Base-by-base conservation (phyloP, 2,329 filamentous ascomycete genomes). In the Curvularia sp. region DNA sequence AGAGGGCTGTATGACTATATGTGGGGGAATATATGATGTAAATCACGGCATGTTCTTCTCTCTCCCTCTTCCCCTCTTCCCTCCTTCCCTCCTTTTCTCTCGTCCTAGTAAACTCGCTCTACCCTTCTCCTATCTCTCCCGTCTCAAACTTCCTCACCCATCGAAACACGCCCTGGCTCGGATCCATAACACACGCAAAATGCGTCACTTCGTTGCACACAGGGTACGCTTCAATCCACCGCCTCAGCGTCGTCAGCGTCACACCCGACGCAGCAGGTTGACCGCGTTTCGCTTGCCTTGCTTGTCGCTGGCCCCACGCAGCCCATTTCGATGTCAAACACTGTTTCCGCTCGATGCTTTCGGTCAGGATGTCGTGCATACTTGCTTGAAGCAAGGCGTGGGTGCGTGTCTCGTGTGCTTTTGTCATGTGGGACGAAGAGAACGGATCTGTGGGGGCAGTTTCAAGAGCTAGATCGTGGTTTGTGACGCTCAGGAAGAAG, bases 201-300 rank as follows among this genome's bases (percentile, higher is more conserved):
- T 89, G 85, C 2, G 85, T 87, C 35, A 77, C 78, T 55, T 86
- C 82, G 65, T 87, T 88, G 15, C 80, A 80, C 3, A 84, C 83
- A 0, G 86, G 86, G 58, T 81, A 84, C 13, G 74, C 75, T 22
- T 76, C 75, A 8, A 86, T 74, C 85, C 85, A 85, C 10, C 73
- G 64, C 2, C 79, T 73, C 3, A 86, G 65, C 30, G 79, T 75
- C 9, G 73, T 69, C 58, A 65, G 72, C 30, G 58, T 74, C 44
- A 69, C 65, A 58, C 49, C 78, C 4, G 12, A 39, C 18, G 54
- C 57, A 13, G 55, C 38, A 5, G 28, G 10, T 0, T 51, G 53
- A 22, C 33, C 22, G 30, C 33, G 42, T 43, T 31, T 28, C 20
- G n/a, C 30, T 13, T 50, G 48, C 24, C 22, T 62, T 10, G 66